Percentiles rank a stretch among this genome's conserved stretches.
Conservation (phyloP, 345 rosid genomes). For the Populus ilicifolia region DNA sequence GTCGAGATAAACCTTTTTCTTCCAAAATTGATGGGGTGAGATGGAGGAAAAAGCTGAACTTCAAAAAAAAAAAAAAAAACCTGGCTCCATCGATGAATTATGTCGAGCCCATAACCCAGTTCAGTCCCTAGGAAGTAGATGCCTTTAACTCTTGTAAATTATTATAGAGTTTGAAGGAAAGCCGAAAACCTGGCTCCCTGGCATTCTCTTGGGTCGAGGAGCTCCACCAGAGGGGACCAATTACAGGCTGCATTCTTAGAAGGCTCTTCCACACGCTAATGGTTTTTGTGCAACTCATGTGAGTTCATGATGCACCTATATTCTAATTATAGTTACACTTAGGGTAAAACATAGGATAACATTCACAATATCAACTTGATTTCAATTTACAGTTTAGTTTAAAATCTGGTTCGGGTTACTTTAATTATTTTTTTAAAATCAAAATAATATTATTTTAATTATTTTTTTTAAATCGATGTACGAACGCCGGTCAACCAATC, state of each 20-base stretch:
- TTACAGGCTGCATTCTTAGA: neutral
- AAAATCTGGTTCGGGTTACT: accelerated
- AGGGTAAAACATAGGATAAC: neutral
- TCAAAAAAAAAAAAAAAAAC: neutral
- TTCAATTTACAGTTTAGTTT: neutral
- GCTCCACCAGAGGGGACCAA: neutral
- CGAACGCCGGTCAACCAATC: no score
- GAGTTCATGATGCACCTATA: slow-evolving; percentile 21
- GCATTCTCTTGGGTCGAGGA: neutral
- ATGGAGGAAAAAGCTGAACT: no score
- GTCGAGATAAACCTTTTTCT: no score
- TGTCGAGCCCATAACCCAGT: slow-evolving; percentile 7
- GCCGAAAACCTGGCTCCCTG: neutral
- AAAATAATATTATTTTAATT: no score
- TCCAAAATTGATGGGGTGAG: no score
- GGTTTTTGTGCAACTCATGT: slow-evolving; percentile 22
- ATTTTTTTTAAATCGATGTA: no score
- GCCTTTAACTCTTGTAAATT: no score
- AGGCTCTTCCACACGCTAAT: neutral
- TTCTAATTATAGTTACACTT: slow-evolving; percentile 1
- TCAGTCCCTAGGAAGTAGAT: neutral
- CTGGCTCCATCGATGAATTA: no score
- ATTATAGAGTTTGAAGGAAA: neutral
- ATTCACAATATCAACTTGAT: neutral
- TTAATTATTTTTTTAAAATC: no score